phyloP scores from a whole-genome alignment of 345 rosid genomes.

The Salix arbutifolia region DNA sequence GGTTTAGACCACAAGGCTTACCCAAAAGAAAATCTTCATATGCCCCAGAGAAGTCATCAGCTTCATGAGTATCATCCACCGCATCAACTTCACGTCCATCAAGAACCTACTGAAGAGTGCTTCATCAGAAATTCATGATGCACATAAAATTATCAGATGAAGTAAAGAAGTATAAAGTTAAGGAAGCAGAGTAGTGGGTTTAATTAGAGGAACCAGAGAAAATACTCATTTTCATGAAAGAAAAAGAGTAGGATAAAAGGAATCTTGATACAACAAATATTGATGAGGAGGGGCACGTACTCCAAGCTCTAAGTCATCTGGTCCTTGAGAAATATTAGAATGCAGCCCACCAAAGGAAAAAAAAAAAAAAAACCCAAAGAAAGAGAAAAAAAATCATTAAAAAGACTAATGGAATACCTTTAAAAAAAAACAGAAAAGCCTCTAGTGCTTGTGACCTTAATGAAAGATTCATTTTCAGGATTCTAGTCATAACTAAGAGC shows the following conservation, averaged over 20 bases:
- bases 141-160: not conserved
- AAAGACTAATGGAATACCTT: not conserved
- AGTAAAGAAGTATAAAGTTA: not conserved
- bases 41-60: conserved; percentile 42
- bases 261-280: conserved; percentile 1
- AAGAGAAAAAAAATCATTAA: not conserved
- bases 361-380: not conserved
- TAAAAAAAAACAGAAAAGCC: not conserved
- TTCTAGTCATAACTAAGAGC: not conserved
- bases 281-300: conserved; percentile 43
- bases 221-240: not conserved
- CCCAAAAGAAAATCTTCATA: conserved; percentile 54
- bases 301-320: conserved; percentile 54
- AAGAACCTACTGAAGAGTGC: conserved; percentile 51
- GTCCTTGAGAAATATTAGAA: conserved; percentile 35
- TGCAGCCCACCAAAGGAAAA: conserved; percentile 46
- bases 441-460: not conserved
- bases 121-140: conserved; percentile 10
- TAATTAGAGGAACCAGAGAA: not conserved
- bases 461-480: not conserved
- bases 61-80: conserved; percentile 61
- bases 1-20: conserved; percentile 15
- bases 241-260: not conserved
- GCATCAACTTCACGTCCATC: conserved; percentile 67
- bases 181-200: not conserved